Conservation (phyloP, 306 rosid genomes). For the Malus sylvestris region DNA sequence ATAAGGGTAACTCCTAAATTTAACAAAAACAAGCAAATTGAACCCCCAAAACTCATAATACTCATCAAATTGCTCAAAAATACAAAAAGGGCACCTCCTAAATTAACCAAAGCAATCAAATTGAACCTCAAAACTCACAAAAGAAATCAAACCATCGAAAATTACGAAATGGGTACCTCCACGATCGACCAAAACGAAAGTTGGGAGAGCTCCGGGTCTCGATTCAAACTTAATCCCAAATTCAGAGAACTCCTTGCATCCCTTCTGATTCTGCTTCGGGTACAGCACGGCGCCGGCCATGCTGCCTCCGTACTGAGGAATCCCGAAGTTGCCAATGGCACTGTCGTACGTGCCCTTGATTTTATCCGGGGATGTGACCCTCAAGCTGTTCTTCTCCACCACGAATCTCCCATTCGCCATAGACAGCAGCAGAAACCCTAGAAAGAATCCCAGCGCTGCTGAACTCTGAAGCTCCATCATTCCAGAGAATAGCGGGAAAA, state of each 20-base stretch:
- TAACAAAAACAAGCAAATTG: background rate
- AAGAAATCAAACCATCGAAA: slow-evolving; percentile 4
- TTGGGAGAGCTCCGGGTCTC: slow-evolving; percentile 81
- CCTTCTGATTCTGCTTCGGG: slow-evolving; percentile 81
- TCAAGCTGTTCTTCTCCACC: slow-evolving; percentile 96
- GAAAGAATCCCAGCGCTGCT: slow-evolving; percentile 28
- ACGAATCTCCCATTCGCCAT: slow-evolving; percentile 64
- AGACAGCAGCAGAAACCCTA: slow-evolving; percentile 64
- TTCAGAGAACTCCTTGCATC: slow-evolving; percentile 74
- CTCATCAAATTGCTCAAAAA: slow-evolving; percentile 11
- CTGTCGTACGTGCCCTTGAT: slow-evolving; percentile 77
- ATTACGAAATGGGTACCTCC: slow-evolving; percentile 53
- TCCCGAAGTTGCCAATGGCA: slow-evolving; percentile 97
- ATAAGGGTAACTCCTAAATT: background rate
- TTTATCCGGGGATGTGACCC: slow-evolving; percentile 78
- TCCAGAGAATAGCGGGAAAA: slow-evolving; percentile 5
- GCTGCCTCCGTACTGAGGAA: slow-evolving; percentile 98
- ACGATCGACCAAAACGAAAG: slow-evolving; percentile 85
- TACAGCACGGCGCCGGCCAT: slow-evolving; percentile 81
- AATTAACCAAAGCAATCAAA: slow-evolving; percentile 50
- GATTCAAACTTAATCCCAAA: slow-evolving; percentile 64
- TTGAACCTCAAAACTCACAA: background rate
- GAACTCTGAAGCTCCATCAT: slow-evolving; percentile 71
- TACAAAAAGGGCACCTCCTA: slow-evolving; percentile 48
- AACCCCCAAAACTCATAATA: background rate